These are phyloP conservation scores for Xylaria hypoxylon DNA, from an alignment of 2,329 filamentous ascomycete species.

Conservation along the genomic window DNA sequence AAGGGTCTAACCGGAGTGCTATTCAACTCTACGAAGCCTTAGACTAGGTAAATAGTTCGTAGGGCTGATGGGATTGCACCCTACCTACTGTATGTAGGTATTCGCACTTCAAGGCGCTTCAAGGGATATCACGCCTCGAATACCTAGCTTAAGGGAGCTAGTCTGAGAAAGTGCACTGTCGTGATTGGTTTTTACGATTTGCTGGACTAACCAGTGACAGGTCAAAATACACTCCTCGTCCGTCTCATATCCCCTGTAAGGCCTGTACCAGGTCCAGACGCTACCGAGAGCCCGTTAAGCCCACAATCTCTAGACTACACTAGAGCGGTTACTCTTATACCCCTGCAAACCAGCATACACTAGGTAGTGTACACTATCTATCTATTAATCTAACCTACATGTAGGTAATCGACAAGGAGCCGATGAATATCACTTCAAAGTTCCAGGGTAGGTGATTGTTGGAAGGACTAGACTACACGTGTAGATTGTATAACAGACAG, in stretches of 20 bases:
- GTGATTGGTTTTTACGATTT: not conserved
- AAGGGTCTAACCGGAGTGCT: not conserved
- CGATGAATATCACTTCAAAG: not conserved
- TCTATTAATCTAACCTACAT: too few species aligned
- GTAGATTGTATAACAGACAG: too few species aligned
- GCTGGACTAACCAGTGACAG: too few species aligned
- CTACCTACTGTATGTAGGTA: not conserved
- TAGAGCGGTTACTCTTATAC: not conserved
- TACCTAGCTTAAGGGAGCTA: not conserved
- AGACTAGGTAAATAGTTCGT: not conserved
- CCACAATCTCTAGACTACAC: not conserved
- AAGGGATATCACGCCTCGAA: too few species aligned
- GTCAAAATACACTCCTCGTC: too few species aligned
- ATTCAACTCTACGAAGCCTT: not conserved
- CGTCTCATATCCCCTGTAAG: too few species aligned
- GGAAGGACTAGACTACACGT: too few species aligned
- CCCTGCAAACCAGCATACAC: not conserved
- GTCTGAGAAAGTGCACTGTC: not conserved
- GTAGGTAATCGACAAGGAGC: not conserved
- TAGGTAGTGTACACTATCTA: too few species aligned
- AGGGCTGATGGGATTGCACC: constrained; percentile 9
- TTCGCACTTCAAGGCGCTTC: too few species aligned
- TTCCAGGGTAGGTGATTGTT: not conserved
- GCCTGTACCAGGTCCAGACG: not conserved
- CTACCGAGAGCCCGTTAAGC: not conserved